Conservation (phyloP, 2,329 filamentous ascomycete species). For the Dendrostoma leiphaemia region DNA sequence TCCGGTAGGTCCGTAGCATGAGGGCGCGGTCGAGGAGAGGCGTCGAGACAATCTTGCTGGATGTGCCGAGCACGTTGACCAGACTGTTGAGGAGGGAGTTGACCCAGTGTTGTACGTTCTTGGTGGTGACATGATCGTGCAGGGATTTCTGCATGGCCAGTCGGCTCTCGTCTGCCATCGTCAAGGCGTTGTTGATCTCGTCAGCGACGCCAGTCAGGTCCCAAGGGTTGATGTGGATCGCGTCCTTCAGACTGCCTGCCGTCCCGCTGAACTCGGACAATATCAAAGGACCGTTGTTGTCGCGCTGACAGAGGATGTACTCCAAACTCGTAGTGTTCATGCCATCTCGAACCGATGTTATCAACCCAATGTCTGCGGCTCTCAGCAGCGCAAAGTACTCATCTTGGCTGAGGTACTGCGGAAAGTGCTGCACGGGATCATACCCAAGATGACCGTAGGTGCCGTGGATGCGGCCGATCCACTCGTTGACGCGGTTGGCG, state of each 20-base stretch:
- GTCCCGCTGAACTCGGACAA: constrained; percentile 97
- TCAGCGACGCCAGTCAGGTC: constrained; percentile 81
- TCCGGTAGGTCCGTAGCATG: constrained; percentile 71
- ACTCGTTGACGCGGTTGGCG: constrained; percentile 82
- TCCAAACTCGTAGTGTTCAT: constrained; percentile 98
- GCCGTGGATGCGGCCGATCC: constrained; percentile 90
- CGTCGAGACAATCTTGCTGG: constrained; percentile 72
- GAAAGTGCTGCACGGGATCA: constrained; percentile 90
- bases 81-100: constrained; percentile 75
- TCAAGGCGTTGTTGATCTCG: constrained; percentile 78
- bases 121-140: constrained; percentile 79
- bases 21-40: constrained; percentile 75
- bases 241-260: constrained; percentile 77
- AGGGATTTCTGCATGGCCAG: constrained; percentile 69
- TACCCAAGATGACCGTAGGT: constrained; percentile 84
- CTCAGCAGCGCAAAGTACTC: constrained; percentile 95
- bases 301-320: constrained; percentile 89
- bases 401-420: constrained; percentile 83
- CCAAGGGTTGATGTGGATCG: constrained; percentile 97
- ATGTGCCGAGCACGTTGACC: constrained; percentile 75
- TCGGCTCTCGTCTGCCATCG: constrained; percentile 67
- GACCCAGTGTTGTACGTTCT: constrained; percentile 86
- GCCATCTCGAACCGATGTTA: constrained; percentile 92
- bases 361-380: constrained; percentile 85
- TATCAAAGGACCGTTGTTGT: constrained; percentile 83